Conservation (phyloP, 208 protist species). For the Naegleria lovaniensis region DNA sequence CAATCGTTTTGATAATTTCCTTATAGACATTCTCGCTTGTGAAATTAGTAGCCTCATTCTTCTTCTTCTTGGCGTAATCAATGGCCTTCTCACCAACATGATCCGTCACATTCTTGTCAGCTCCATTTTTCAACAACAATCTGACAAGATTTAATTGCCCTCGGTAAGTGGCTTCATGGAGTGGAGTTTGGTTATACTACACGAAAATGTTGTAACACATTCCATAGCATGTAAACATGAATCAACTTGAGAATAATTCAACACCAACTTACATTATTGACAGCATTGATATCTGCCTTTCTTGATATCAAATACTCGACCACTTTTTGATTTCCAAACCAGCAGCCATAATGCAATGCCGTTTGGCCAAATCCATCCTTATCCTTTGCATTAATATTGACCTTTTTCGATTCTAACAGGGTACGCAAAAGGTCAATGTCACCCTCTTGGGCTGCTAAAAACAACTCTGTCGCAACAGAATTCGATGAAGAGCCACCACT, state of each 20-base stretch:
- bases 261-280: background rate
- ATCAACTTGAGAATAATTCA: no score
- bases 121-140: background rate
- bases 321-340: background rate
- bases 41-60: background rate
- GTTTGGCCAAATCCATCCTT: background rate
- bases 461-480: background rate
- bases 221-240: no score
- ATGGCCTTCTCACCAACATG: background rate
- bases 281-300: background rate
- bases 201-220: no score
- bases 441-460: background rate
- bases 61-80: background rate
- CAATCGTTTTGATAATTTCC: background rate
- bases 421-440: background rate
- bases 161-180: background rate
- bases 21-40: background rate
- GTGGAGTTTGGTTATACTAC: slow-evolving; percentile 2
- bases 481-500: no score
- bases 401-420: background rate
- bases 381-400: background rate
- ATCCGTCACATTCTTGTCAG: background rate
- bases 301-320: background rate
- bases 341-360: background rate
- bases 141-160: background rate